Conservation (phyloP, 2,329 filamentous ascomycete species). For the Neofusicoccum umdonicola region DNA sequence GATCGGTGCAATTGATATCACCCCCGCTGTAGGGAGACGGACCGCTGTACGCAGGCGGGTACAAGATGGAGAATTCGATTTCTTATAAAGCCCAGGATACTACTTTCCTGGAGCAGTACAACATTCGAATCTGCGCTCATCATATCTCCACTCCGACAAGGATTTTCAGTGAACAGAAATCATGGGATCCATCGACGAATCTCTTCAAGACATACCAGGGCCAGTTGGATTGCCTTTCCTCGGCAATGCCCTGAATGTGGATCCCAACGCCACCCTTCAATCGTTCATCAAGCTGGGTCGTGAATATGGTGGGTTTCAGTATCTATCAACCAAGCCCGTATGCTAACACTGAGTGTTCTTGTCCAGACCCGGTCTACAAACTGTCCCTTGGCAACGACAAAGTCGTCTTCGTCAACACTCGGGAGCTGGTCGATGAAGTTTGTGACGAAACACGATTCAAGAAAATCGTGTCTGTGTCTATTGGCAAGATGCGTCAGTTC, state of each 20-base stretch:
- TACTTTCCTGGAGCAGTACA: no score
- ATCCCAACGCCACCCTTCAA: conserved; percentile 55
- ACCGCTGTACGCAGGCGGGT: no score
- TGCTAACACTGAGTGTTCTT: neutral
- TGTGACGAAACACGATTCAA: conserved; percentile 38
- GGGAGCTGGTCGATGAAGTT: conserved; percentile 39
- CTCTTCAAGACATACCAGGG: neutral
- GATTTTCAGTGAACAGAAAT: no score
- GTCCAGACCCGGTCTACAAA: conserved; percentile 33
- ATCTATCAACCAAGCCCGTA: neutral
- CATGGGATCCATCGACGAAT: no score
- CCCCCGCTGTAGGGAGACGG: no score
- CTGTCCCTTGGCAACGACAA: conserved; percentile 28
- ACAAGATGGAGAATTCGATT: no score
- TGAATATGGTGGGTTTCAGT: conserved; percentile 55
- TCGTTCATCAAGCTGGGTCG: conserved; percentile 60
- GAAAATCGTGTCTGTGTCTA: conserved; percentile 30
- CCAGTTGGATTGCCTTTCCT: conserved; percentile 64
- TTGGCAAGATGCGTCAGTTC: conserved; percentile 35
- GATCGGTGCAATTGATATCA: no score
- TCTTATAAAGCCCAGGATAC: no score
- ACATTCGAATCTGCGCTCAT: no score
- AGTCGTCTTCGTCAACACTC: conserved; percentile 32
- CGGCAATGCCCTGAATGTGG: conserved; percentile 64
- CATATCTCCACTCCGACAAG: no score